Evolutionary conservation across 176 grass and related monocot genomes (phyloP).

Genomic region (Luzula sylvatica): DNA sequence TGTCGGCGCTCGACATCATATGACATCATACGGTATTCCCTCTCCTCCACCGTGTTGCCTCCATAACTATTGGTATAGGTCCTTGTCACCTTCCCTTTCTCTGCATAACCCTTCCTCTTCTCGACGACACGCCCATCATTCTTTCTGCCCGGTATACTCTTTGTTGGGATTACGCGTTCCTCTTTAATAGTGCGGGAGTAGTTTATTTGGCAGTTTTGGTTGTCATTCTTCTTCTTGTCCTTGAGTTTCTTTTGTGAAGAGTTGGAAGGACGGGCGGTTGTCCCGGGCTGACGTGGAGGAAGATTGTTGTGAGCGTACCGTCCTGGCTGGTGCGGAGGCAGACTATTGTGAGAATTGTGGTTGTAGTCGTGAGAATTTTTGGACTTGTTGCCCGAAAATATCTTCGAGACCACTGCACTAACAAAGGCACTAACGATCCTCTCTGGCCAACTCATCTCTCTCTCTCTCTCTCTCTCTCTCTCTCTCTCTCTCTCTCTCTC

Average conservation of each 20-base stretch:
- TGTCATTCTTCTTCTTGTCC: not conserved
- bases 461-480: conserved; percentile 6
- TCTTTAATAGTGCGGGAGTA: not conserved
- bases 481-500: conserved; percentile 12
- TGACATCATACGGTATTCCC: not conserved
- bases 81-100: not conserved
- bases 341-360: not conserved
- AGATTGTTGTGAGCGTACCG: not conserved
- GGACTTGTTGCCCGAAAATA: not conserved
- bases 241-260: conserved; percentile 6
- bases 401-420: not conserved
- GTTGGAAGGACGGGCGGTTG: not conserved
- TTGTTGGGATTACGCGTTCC: not conserved
- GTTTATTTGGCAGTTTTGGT: not conserved
- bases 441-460: conserved; percentile 18
- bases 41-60: conserved; percentile 4
- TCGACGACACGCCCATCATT: conserved; percentile 1
- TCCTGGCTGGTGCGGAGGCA: not conserved
- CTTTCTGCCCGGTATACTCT: not conserved
- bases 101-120: not conserved
- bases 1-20: not conserved
- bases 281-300: not conserved
- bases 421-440: conserved; percentile 2
- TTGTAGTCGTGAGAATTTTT: not conserved
- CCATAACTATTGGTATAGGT: not conserved